Base-by-base conservation (phyloP, 1,284 basidiomycete genomes). In the Tilletia indica region DNA sequence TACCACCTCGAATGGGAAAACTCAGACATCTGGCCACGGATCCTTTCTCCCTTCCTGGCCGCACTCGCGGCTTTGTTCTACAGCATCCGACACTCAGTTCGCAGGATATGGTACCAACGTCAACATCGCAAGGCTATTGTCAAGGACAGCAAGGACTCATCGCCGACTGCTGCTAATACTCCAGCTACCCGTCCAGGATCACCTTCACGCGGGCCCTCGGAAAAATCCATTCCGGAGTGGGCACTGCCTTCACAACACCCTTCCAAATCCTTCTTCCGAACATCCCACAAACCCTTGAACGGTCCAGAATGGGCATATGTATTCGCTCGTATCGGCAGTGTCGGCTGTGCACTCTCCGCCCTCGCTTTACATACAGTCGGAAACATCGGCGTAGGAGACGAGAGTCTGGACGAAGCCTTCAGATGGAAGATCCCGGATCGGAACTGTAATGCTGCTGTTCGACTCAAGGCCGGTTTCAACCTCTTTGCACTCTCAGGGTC, bases 1-100 rank as follows among this genome's bases (percentile, higher is more conserved):
- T 58, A 58, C 56, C 56, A 58, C 56, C 25, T 58, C 56, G 56
- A 58, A 14, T 58, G 56, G 56, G 56, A 58, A 31, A 12, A 14
- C 56, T 12, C 12, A 3, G 56, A 58, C 56, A 58, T 58, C 56
- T 58, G 56, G 56, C 56, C 56, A 58, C 56, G 56, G 2, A 34
- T 58, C 56, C 34, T 58, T 6, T 31, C 34, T 12, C 56, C 56
- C 56, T 31, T 58, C 56, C 21, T n/a, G 21, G 21, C 56, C 56
- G 3, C 42, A 45, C 42, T 45, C 42, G 42, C 42, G 42, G 6
- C 42, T 14, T 45, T 14, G 9, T 45, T 45, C 42, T 45, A 8
- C 42, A 9, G 9, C 9, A 14, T 14, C 14, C 42, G 42, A 45
- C 42, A 45, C 14, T 8, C 42, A 14, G 42, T 14, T 1, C 14